Evolutionary conservation across 345 rosid species (phyloP).

Genomic region (Ceriops zippeliana): DNA sequence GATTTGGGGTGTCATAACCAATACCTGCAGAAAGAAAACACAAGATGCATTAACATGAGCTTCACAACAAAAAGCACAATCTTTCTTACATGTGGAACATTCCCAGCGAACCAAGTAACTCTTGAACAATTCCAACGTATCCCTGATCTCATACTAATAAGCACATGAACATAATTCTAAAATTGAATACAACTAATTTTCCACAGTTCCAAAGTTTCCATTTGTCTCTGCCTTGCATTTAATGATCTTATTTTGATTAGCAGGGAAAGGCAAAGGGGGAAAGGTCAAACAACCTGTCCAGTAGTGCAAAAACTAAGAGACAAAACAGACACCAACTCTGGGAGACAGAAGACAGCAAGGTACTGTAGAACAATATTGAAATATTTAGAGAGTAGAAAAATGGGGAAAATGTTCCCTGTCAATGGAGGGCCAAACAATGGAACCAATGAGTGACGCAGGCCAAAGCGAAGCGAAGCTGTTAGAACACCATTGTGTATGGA

Average conservation of each 20-base stretch:
- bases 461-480: constrained; percentile 1
- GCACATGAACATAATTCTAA: not conserved
- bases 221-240: not conserved
- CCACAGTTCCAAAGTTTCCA: not conserved
- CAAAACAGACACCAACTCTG: too few species aligned
- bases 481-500: not conserved
- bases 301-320: too few species aligned
- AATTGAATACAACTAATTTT: not conserved
- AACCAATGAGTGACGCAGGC: not conserved
- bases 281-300: too few species aligned
- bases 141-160: not conserved
- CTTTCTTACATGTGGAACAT: too few species aligned
- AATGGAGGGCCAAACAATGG: not conserved
- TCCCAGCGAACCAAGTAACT: too few species aligned
- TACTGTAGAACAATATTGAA: too few species aligned
- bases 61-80: not conserved
- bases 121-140: too few species aligned
- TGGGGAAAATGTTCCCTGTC: not conserved
- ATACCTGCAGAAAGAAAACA: constrained; percentile 44
- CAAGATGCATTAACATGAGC: not conserved
- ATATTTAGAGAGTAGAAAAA: not conserved
- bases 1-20: constrained; percentile 94
- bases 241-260: too few species aligned
- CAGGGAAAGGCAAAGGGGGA: too few species aligned
- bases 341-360: too few species aligned